phyloP scores from a whole-genome alignment of 1,139 yeast genomes.

The Saccharomyces hybrid region DNA sequence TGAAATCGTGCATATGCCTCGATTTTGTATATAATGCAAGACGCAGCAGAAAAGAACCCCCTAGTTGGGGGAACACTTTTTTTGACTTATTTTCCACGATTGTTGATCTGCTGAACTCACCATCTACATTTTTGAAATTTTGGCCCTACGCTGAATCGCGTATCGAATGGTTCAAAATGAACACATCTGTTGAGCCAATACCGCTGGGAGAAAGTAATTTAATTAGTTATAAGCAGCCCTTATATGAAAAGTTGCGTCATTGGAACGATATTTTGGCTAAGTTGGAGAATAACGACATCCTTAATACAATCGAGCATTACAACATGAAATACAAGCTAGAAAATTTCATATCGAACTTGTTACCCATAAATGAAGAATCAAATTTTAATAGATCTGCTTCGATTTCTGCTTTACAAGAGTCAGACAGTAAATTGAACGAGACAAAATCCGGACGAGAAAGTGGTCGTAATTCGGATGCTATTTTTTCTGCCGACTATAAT shows the following conservation, averaged over 20 bases:
- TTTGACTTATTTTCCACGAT: conserved; percentile 21
- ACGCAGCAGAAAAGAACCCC: conserved; percentile 9
- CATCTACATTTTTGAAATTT: conserved; percentile 18
- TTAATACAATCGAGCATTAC: conserved; percentile 23
- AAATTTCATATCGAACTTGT: conserved; percentile 26
- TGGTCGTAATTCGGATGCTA: conserved; percentile 12
- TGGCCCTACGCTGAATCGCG: conserved; percentile 29
- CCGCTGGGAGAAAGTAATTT: conserved; percentile 21
- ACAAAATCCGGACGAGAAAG: conserved; percentile 10
- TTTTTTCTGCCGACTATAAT: conserved; percentile 21
- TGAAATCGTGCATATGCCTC: conserved; percentile 10
- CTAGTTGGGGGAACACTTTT: conserved; percentile 16
- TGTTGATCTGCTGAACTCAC: conserved; percentile 22
- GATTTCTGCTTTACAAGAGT: conserved; percentile 13
- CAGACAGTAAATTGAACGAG: conserved; percentile 20
- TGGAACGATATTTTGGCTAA: conserved; percentile 24
- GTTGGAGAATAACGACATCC: conserved; percentile 14
- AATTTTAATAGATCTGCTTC: conserved; percentile 27
- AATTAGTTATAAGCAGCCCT: conserved; percentile 28
- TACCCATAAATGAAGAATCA: conserved; percentile 28
- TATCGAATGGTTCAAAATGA: conserved; percentile 25
- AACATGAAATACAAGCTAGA: conserved; percentile 22
- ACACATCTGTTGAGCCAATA: conserved; percentile 11
- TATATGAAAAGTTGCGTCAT: conserved; percentile 25
- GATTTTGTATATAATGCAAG: conserved; percentile 20